A percentile compares a stretch with the other conserved stretches of the same genome.
Evolutionary conservation across 2,329 filamentous ascomycete species (phyloP).

Genomic region (Blastomyces percursus): DNA sequence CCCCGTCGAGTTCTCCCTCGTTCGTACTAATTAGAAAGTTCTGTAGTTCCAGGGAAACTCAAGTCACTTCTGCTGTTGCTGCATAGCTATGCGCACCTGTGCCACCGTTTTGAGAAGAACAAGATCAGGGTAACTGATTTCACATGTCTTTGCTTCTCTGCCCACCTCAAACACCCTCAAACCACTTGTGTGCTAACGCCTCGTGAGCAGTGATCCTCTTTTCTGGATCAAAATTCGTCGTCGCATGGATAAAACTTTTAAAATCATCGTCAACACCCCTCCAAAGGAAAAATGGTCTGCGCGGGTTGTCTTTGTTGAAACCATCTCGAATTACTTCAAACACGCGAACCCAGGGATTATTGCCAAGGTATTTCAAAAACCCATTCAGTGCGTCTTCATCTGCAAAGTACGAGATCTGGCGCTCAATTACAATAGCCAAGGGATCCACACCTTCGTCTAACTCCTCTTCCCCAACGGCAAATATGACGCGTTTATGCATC

Average conservation of each 20-base stretch:
- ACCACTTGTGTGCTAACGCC: conserved; percentile 21
- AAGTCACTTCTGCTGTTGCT: no score
- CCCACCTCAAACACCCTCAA: background rate
- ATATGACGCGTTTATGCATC: conserved; percentile 33
- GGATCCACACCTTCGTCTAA: conserved; percentile 26
- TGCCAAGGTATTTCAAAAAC: conserved; percentile 34
- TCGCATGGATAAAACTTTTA: conserved; percentile 19
- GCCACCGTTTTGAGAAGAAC: no score
- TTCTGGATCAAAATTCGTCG: conserved; percentile 26
- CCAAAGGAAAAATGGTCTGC: conserved; percentile 35
- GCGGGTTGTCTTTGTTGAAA: conserved; percentile 34
- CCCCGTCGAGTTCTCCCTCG: no score
- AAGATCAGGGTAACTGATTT: no score
- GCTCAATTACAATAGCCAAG: conserved; percentile 34
- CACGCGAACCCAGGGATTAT: conserved; percentile 31
- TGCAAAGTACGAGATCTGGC: conserved; percentile 40
- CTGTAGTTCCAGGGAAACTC: no score
- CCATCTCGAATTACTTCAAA: conserved; percentile 30
- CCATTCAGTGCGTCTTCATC: conserved; percentile 33
- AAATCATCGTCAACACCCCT: conserved; percentile 26
- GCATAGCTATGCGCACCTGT: no score
- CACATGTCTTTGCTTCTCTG: no score
- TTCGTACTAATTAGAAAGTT: no score
- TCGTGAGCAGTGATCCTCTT: conserved; percentile 25
- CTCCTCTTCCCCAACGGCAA: conserved; percentile 28